Conservation (phyloP, 2,329 filamentous ascomycete species). For the Colletotrichum tropicale region DNA sequence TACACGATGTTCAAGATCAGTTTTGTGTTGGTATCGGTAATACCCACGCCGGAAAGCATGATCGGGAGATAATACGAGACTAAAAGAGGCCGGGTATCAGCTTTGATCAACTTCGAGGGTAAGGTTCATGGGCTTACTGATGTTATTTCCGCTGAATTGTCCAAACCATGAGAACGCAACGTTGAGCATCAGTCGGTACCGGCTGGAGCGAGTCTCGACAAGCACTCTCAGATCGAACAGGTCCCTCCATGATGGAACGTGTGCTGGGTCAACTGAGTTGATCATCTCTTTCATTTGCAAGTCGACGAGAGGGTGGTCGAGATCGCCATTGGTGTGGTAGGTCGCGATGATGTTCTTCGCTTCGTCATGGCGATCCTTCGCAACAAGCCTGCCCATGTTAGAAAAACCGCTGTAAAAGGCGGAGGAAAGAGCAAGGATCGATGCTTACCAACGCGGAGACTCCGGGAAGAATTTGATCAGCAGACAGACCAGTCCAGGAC, state of each 20-base stretch:
- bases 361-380: slow-evolving; percentile 53
- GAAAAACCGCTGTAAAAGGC: not conserved
- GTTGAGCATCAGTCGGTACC: slow-evolving; percentile 41
- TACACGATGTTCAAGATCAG: slow-evolving; percentile 44
- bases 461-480: slow-evolving; percentile 38
- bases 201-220: slow-evolving; percentile 36
- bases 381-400: slow-evolving; percentile 47
- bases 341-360: slow-evolving; percentile 52
- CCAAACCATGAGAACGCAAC: slow-evolving; percentile 45
- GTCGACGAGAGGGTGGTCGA: slow-evolving; percentile 24
- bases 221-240: slow-evolving; percentile 39
- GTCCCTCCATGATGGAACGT: slow-evolving; percentile 34
- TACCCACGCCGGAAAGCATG: slow-evolving; percentile 43
- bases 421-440: not conserved
- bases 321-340: slow-evolving; percentile 51
- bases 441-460: slow-evolving; percentile 32
- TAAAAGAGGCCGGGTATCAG: not conserved
- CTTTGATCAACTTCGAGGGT: slow-evolving; percentile 3
- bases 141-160: slow-evolving; percentile 35
- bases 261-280: not conserved
- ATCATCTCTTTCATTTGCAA: slow-evolving; percentile 24
- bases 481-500: slow-evolving; percentile 30
- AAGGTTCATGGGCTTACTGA: slow-evolving; percentile 22
- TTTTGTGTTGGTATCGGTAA: slow-evolving; percentile 41
- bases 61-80: slow-evolving; percentile 42